phyloP scores from a whole-genome alignment of 495 filamentous ascomycete species.

The Cercophora scortea region DNA sequence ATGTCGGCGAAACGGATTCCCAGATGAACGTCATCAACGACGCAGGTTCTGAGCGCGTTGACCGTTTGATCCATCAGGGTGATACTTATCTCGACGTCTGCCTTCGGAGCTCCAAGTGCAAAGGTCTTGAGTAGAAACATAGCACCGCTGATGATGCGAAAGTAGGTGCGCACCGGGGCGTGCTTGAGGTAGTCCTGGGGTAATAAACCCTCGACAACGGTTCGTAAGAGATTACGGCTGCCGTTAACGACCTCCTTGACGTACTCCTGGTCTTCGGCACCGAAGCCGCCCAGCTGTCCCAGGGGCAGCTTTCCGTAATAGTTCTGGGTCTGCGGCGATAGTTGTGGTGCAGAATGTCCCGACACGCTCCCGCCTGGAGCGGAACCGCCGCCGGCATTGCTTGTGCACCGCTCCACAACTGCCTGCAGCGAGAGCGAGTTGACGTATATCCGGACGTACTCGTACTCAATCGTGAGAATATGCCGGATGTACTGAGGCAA shows the following conservation, averaged over 20 bases:
- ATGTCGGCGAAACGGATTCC: constrained; percentile 90
- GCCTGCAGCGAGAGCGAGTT: constrained; percentile 92
- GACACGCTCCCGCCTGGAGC: constrained; percentile 27
- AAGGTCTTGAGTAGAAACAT: constrained; percentile 95
- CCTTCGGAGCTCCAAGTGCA: constrained; percentile 82
- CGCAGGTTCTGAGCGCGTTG: constrained; percentile 69
- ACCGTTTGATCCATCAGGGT: constrained; percentile 73
- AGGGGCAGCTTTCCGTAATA: constrained; percentile 49
- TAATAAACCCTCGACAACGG: constrained; percentile 75
- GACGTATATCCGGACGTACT: constrained; percentile 84
- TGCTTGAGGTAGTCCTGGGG: constrained; percentile 82
- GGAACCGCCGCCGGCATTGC: constrained; percentile 46
- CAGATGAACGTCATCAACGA: constrained; percentile 96
- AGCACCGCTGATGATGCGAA: constrained; percentile 87
- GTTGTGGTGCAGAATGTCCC: constrained; percentile 33
- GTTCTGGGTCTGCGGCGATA: constrained; percentile 51
- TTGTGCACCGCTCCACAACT: constrained; percentile 86
- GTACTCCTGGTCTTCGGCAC: constrained; percentile 61
- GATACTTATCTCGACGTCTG: constrained; percentile 76
- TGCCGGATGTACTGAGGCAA: constrained; percentile 69
- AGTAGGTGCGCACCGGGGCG: constrained; percentile 86
- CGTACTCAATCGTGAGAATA: constrained; percentile 84
- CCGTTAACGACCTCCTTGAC: constrained; percentile 85
- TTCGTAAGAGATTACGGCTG: constrained; percentile 71
- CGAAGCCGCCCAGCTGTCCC: constrained; percentile 47